phyloP scores from a whole-genome alignment of 2,329 filamentous ascomycete genomes.

The Elsinoe australis region DNA sequence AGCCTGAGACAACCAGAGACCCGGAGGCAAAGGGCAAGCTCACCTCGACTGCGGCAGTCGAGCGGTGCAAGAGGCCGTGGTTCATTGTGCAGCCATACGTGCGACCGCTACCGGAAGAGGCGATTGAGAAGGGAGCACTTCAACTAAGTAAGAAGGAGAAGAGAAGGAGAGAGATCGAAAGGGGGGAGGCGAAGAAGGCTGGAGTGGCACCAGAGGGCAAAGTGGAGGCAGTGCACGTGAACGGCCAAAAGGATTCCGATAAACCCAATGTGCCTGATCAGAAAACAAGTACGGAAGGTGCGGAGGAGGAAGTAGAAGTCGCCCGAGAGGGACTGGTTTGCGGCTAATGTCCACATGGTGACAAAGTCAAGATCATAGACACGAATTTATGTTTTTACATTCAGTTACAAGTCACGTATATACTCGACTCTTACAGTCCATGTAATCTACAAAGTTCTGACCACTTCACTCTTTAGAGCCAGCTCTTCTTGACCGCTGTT shows the following conservation, averaged over 20 bases:
- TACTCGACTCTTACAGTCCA: too few relatives aligned
- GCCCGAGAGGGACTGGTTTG: constrained; percentile 21
- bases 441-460: too few relatives aligned
- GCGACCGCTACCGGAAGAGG: constrained; percentile 78
- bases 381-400: too few relatives aligned
- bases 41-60: constrained; percentile 56
- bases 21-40: constrained; percentile 16
- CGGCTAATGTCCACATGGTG: constrained; percentile 10
- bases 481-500: too few relatives aligned
- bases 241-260: constrained; percentile 19
- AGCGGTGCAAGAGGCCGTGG: constrained; percentile 70
- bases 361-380: background rate
- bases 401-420: too few relatives aligned
- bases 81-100: constrained; percentile 88
- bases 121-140: constrained; percentile 71
- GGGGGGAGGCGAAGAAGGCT: constrained; percentile 29
- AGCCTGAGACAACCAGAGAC: too few relatives aligned
- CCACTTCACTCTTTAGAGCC: too few relatives aligned
- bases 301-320: constrained; percentile 20
- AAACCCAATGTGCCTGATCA: too few relatives aligned
- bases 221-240: constrained; percentile 23
- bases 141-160: constrained; percentile 61
- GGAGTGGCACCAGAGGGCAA: constrained; percentile 26
- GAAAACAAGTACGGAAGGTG: background rate
- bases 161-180: constrained; percentile 31